phyloP scores from a whole-genome alignment of 345 rosid species.

The Clausena lansium region DNA sequence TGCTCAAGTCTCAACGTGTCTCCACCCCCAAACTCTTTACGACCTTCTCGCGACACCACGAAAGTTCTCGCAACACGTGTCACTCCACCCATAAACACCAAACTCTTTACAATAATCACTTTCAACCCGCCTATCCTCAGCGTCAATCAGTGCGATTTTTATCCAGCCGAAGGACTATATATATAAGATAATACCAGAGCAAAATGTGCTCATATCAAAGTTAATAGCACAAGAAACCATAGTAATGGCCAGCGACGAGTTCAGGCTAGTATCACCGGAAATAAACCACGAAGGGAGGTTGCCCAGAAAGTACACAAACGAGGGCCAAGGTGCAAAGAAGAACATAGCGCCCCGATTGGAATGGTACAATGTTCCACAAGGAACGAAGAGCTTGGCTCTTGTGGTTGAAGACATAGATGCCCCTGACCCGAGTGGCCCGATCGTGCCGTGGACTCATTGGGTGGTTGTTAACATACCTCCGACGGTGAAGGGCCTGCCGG shows the following conservation, averaged over 20 bases:
- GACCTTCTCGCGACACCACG: conserved; percentile 24
- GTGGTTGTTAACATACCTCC: conserved; percentile 71
- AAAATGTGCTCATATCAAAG: too few species aligned
- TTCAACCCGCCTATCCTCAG: too few species aligned
- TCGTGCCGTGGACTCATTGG: conserved; percentile 84
- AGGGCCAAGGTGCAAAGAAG: conserved; percentile 68
- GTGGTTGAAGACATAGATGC: conserved; percentile 85
- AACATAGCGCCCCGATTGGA: conserved; percentile 58
- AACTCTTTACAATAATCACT: too few species aligned
- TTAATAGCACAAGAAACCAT: too few species aligned
- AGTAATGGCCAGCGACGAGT: conserved; percentile 24
- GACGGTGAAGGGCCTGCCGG: conserved; percentile 58
- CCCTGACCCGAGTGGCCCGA: conserved; percentile 55
- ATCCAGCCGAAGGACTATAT: too few species aligned
- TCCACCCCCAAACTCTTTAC: background rate
- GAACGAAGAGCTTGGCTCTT: conserved; percentile 58
- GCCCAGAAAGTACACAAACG: conserved; percentile 67
- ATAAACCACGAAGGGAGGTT: conserved; percentile 57
- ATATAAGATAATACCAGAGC: too few species aligned
- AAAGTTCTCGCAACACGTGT: conserved; percentile 10
- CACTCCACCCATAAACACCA: too few species aligned
- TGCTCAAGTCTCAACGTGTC: conserved; percentile 17
- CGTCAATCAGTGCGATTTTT: too few species aligned
- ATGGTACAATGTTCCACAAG: conserved; percentile 78
- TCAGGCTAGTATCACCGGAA: conserved; percentile 55